A percentile compares a stretch with the other conserved stretches of the same genome.
Conservation (phyloP, 495 filamentous ascomycete species). For the Hypoxylon intermedium region DNA sequence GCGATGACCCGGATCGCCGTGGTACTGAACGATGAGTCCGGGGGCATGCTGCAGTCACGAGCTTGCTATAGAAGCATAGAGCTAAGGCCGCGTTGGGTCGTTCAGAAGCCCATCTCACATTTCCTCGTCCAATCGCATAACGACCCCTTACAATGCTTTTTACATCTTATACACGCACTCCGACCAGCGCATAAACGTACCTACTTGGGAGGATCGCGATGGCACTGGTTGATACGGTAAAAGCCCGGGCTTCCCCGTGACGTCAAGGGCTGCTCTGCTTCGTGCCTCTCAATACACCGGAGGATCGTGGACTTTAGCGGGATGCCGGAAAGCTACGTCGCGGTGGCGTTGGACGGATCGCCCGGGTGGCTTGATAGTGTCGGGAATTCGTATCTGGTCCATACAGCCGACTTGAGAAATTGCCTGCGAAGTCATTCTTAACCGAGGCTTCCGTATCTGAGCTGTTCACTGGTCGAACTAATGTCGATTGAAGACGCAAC, state of each 20-base stretch:
- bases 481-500: background rate
- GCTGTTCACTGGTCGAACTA: too few species aligned
- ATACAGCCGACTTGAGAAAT: too few species aligned
- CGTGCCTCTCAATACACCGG: conserved; percentile 2
- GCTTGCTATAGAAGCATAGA: too few species aligned
- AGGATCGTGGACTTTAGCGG: conserved; percentile 2
- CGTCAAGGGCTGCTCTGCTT: background rate
- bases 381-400: conserved; percentile 9
- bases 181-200: too few species aligned
- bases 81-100: too few species aligned
- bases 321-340: background rate
- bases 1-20: conserved; percentile 9
- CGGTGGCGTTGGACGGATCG: conserved; percentile 6
- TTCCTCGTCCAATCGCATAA: background rate
- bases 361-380: conserved; percentile 12
- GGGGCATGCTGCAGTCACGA: too few species aligned
- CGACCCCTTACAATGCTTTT: too few species aligned
- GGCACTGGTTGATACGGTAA: too few species aligned
- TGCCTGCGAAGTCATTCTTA: too few species aligned
- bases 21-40: background rate
- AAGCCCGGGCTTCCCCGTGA: conserved; percentile 1
- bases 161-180: too few species aligned
- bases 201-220: conserved; percentile 6
- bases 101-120: background rate
- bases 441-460: too few species aligned